Percentiles rank a stretch among this genome's conserved stretches.
Evolutionary conservation across 331 rosid genomes (phyloP).

Genomic region (Rhamnella rubrinervis): DNA sequence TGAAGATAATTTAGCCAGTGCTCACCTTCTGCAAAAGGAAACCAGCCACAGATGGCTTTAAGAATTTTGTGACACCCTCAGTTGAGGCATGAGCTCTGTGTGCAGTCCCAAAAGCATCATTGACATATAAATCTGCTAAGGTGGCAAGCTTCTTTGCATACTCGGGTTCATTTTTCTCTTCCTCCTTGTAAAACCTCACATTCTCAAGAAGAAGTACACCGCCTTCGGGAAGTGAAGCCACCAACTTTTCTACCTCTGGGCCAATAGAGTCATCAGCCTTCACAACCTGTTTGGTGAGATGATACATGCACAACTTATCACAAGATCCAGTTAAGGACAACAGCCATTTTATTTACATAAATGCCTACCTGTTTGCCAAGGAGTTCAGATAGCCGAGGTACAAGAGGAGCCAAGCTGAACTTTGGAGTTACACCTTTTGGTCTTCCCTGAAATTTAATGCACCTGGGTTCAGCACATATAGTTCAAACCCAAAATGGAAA

Average conservation of each 20-base stretch:
- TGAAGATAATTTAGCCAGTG: background rate
- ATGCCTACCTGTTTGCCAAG: conserved; percentile 71
- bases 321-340: conserved; percentile 7
- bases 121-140: conserved; percentile 87
- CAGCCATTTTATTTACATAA: background rate
- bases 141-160: conserved; percentile 94
- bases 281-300: conserved; percentile 55
- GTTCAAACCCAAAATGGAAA: background rate
- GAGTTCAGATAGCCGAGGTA: conserved; percentile 87
- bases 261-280: conserved; percentile 97
- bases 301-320: conserved; percentile 17
- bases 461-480: conserved; percentile 12
- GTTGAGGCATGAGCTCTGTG: conserved; percentile 99
- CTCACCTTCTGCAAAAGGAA: conserved; percentile 95
- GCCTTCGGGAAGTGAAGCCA: conserved; percentile 81
- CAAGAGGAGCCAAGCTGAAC: conserved; percentile 94
- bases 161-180: conserved; percentile 95
- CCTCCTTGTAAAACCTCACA: conserved; percentile 98
- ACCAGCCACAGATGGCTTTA: conserved; percentile 98
- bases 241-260: conserved; percentile 87
- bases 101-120: conserved; percentile 98
- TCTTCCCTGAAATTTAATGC: conserved; percentile 68
- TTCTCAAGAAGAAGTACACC: conserved; percentile 94
- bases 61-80: conserved; percentile 94
- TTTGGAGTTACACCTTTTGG: conserved; percentile 98